These are phyloP conservation scores for Xylariaceae sp. DNA, from an alignment of 2,329 filamentous ascomycete genomes.

Conservation along the genomic window DNA sequence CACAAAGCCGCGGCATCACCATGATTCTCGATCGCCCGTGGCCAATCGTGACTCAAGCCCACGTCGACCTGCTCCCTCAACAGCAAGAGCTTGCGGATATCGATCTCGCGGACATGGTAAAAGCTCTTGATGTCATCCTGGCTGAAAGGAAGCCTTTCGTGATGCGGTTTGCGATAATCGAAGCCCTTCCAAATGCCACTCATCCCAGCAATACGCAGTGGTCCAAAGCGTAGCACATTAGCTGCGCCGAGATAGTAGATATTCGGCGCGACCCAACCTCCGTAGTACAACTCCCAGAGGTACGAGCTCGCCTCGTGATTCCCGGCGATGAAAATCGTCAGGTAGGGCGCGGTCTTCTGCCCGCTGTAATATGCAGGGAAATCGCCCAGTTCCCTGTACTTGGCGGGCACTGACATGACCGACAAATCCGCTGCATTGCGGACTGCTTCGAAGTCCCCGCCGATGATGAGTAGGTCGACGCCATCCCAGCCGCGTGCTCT, in stretches of 20 bases:
- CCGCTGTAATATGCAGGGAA: conserved; percentile 95
- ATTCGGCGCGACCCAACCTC: conserved; percentile 93
- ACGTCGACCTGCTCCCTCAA: conserved; percentile 86
- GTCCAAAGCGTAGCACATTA: conserved; percentile 80
- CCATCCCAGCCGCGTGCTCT: conserved; percentile 71
- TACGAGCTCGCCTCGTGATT: conserved; percentile 95
- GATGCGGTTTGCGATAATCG: conserved; percentile 80
- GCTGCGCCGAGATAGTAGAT: conserved; percentile 97
- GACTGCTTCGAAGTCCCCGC: conserved; percentile 92
- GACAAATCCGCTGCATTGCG: conserved; percentile 86
- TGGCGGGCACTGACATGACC: conserved; percentile 83
- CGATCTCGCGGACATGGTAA: conserved; percentile 87
- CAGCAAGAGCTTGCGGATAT: conserved; percentile 85
- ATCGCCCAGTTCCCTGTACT: conserved; percentile 85
- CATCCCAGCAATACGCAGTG: conserved; percentile 82
- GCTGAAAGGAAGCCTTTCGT: conserved; percentile 83
- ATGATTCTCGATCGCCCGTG: conserved; percentile 73
- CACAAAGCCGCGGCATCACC: conserved; percentile 71
- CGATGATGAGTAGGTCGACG: conserved; percentile 89
- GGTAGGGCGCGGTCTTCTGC: conserved; percentile 70
- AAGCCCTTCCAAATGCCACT: conserved; percentile 94
- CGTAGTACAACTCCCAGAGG: conserved; percentile 90
- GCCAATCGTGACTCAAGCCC: conserved; percentile 95
- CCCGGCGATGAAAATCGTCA: conserved; percentile 89
- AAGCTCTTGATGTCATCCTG: conserved; percentile 73